Percentiles rank a stretch among this genome's conserved stretches.
These are phyloP conservation scores for Yamadazyma laniorum DNA, from an alignment of 805 yeast species.

Conservation along the genomic window DNA sequence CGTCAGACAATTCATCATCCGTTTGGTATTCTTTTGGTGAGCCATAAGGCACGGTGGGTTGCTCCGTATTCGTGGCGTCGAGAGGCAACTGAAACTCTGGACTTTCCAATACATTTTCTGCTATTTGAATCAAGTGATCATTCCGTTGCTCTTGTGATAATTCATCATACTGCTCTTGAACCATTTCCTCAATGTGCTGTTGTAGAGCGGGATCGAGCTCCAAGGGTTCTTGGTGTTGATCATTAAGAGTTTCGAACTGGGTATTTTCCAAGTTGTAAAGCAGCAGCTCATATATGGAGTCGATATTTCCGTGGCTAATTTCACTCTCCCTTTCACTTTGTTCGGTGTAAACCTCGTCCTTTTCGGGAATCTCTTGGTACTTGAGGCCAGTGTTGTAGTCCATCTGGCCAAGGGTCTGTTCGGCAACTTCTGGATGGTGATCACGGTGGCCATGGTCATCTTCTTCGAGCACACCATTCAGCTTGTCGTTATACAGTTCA, in stretches of 20 bases:
- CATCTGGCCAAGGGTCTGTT: too few species aligned
- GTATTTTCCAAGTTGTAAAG: constrained; percentile 5
- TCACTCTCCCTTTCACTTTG: constrained; percentile 6
- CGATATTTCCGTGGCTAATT: neutral
- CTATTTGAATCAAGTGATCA: neutral
- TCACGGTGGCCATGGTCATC: neutral
- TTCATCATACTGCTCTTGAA: neutral
- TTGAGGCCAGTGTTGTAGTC: too few species aligned
- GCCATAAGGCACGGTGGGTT: neutral
- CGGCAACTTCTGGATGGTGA: neutral
- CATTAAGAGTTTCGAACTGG: constrained; percentile 1
- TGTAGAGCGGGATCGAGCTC: constrained; percentile 11
- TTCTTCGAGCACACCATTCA: neutral
- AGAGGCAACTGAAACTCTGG: neutral
- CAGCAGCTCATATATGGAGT: neutral
- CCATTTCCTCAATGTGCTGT: constrained; percentile 4
- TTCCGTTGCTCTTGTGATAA: neutral
- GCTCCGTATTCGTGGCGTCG: neutral
- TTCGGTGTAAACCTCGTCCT: too few species aligned
- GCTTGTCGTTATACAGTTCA: neutral
- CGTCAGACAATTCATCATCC: constrained; percentile 5
- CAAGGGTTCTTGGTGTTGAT: neutral
- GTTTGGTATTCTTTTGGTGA: neutral
- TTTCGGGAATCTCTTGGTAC: too few species aligned
- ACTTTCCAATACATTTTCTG: neutral